Evolutionary conservation across 306 rosid species (phyloP), one percentile per base, ranked within the genome.

Genomic region (Malus sylvestris): DNA sequence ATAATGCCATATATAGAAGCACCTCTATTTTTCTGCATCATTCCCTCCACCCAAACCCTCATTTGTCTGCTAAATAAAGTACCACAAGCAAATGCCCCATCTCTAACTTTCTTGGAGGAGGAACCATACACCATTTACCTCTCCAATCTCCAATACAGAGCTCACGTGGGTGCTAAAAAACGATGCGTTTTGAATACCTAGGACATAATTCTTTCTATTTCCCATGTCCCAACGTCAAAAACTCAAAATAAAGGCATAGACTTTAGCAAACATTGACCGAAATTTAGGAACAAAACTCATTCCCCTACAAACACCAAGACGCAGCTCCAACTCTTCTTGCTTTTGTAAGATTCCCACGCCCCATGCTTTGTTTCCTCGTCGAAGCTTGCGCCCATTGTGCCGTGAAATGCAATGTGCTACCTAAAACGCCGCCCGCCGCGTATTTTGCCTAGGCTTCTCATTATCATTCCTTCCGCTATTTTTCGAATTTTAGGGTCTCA

Each of bases 331-430:
- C 66, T 57, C 67, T 12, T 25, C 4, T 12, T 12, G 51, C 67
- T 49, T 72, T 22, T 13, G 60, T 23, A 65, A 81, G 66, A 80
- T 70, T 66, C 66, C 81, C 44, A 76, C 42, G 67, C 64, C 77
- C 77, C 69, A 64, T 70, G 58, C 76, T 62, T 75, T 33, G 40
- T 52, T 35, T 19, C 27, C 57, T 0, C 64, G 79, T 74, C 71
- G 75, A 83, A 70, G 70, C 76, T 60, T 52, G 85, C 72, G 86
- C 85, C 61, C 76, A 40, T 68, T 27, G 52, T 78, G 86, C 83
- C 73, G 82, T 83, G 84, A 83, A 83, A 78, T 71, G 84, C 81
- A 79, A 72, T 68, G 79, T 79, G 84, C 68, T 20, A 76, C 18
- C 65, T 74, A 13, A 27, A 27, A 5, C 30, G 1, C 29, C 46